Conservation (phyloP, 495 filamentous ascomycete species). For the Antarctomyces pellizariae region DNA sequence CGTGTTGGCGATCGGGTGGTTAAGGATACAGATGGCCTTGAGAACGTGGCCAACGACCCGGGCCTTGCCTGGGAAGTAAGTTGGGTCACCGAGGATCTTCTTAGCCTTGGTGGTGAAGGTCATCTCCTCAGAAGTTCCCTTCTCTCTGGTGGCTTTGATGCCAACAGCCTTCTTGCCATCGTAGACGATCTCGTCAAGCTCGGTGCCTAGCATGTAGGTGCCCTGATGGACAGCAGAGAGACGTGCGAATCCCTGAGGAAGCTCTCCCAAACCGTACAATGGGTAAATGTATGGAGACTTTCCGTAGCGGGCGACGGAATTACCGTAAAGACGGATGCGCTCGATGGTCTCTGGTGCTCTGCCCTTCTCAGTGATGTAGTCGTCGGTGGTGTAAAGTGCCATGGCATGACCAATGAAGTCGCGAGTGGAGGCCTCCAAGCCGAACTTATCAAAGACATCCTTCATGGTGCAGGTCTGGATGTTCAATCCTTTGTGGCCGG, state of each 20-base stretch:
- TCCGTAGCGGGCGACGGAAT: constrained; percentile 92
- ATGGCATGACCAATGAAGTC: constrained; percentile 98
- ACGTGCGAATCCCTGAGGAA: constrained; percentile 95
- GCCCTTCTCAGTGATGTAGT: constrained; percentile 53
- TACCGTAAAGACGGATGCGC: constrained; percentile 88
- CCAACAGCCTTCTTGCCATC: constrained; percentile 60
- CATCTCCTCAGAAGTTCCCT: constrained; percentile 60
- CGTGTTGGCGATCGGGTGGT: constrained; percentile 73
- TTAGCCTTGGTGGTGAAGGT: constrained; percentile 89
- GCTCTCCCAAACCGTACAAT: constrained; percentile 87
- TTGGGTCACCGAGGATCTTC: constrained; percentile 89
- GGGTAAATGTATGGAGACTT: constrained; percentile 99
- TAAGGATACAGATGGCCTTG: constrained; percentile 91
- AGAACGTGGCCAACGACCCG: constrained; percentile 71
- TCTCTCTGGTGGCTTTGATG: constrained; percentile 92
- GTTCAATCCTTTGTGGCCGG: constrained; percentile 75
- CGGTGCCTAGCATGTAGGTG: constrained; percentile 97
- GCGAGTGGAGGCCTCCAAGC: constrained; percentile 71
- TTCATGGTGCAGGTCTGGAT: constrained; percentile 65
- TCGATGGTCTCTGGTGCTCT: constrained; percentile 66
- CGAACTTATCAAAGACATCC: constrained; percentile 94
- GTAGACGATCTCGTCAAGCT: constrained; percentile 71
- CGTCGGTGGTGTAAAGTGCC: constrained; percentile 80
- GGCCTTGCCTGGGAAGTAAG: constrained; percentile 83
- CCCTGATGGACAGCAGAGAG: constrained; percentile 95